Evolutionary conservation across 225 moss, liverwort and hornwort species (phyloP), one percentile per base, ranked within the genome.

Genomic region (Thuidium tamariscinum): DNA sequence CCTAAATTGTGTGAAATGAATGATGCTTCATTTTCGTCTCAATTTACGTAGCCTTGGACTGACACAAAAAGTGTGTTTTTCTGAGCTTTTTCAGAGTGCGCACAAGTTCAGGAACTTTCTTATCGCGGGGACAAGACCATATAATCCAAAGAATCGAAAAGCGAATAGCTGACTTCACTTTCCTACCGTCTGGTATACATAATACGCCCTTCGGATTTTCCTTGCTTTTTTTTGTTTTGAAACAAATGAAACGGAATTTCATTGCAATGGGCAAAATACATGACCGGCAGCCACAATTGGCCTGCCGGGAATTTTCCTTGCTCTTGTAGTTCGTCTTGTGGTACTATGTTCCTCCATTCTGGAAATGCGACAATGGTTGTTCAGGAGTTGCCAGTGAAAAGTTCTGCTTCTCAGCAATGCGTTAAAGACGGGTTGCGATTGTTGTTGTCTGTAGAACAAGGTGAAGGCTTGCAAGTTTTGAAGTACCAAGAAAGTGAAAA

Each of bases 391-490:
- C 48, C 34, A 67, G 52, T 82, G 82, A 51, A 32, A 55, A 22
- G 79, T 74, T 61, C 36, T 17, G 39, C 22, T 71, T 77, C 14
- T 82, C 48, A 25, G 23, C 13, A 48, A 36, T 64, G 13, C 64
- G 9, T 39, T 29, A 29, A 82, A 21, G 21, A 71, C 36, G 70
- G 62, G 55, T 68, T 71, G 46, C 17, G 17, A 1, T n/a, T 78
- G 46, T 57, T 78, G 57, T n/a, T 67, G n/a, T 87, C 52, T 89
- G 84, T 90, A 97, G 97, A 96, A 80, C 96, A 96, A 82, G 97
- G 97, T 56, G 97, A 96, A 94, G 96, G 96, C 74, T 92, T 98
- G 83, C 95, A 95, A 87, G 94, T 98, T 82, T 85, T 98, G 92
- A 94, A 93, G 75, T 96, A 95, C 76, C 90, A 95, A 93, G 95